Evolutionary conservation across 2,329 filamentous ascomycete species (phyloP), one percentile per base, ranked within the genome.

Genomic region (Lachnellula arida): DNA sequence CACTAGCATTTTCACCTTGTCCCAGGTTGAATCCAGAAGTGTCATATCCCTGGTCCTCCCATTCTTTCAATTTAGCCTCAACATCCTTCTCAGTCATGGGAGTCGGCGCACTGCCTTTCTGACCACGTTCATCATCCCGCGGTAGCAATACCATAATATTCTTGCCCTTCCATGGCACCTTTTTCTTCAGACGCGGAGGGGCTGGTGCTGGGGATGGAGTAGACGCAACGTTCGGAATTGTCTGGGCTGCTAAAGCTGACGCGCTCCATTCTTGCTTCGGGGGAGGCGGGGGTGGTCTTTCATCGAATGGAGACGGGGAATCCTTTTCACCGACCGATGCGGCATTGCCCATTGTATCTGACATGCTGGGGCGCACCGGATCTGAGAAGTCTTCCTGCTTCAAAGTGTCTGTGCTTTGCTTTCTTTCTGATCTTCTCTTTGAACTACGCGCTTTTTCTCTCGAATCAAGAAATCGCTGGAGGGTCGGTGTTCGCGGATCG

Each of bases 151-250:
- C 84, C 64, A 89, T 72, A 52, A 90, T 89, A 57, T 82, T 85
- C 73, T 90, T 91, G 55, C 86, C 86, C 66, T 81, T 87, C 87
- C 88, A 91, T 46, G 80, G 78, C 2, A 92, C 77, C 72, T 86
- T 89, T 70, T 88, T 91, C 73, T 81, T 89, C 7, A 81, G 60
- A 12, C 82, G 75, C n/a, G 82, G 81, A 5, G 81, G 81, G 47
- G 73, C 70, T 2, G 73, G 70, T 5, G 72, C 73, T 51, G 67
- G 66, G 5, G 63, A 61, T 8, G 55, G 42, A 2, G 56, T 40
- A 11, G 58, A 46, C 8, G 46, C 49, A 12, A 32, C 2, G 8
- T 32, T 32, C 28, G 28, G 28, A 32, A 12, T 32, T 32, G 28
- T 12, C 9, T 32, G 9, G 22, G 54, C 55, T 40, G 62, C 51